These are phyloP conservation scores for Hemisphaericaspora subhashii DNA, from an alignment of 1,139 yeast genomes.

Conservation along the genomic window DNA sequence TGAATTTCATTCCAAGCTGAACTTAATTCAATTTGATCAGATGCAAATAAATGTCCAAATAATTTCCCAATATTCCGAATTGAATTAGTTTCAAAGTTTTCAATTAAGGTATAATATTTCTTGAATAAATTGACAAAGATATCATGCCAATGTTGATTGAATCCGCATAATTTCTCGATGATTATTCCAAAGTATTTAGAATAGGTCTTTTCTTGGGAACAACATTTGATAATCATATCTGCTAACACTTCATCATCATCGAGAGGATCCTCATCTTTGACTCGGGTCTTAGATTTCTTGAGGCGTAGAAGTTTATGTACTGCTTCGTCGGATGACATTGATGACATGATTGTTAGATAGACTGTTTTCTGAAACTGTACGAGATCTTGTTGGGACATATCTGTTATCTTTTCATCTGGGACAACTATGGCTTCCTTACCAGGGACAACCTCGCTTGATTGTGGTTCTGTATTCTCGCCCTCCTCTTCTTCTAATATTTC, in stretches of 20 bases:
- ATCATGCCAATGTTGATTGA: conserved; percentile 52
- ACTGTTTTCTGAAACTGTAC: conserved; percentile 70
- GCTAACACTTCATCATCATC: conserved; percentile 43
- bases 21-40: conserved; percentile 56
- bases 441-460: conserved; percentile 12
- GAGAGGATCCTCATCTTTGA: conserved; percentile 12
- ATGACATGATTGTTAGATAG: conserved; percentile 85
- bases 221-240: conserved; percentile 79
- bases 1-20: conserved; percentile 55
- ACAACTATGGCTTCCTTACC: conserved; percentile 15
- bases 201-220: conserved; percentile 86
- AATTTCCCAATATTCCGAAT: conserved; percentile 79
- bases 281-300: conserved; percentile 33
- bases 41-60: conserved; percentile 82
- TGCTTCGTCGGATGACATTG: conserved; percentile 91
- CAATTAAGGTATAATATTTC: conserved; percentile 57
- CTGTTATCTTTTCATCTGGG: conserved; percentile 30
- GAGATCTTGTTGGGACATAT: conserved; percentile 68
- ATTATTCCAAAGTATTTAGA: conserved; percentile 83
- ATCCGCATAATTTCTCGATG: conserved; percentile 61
- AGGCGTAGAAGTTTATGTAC: conserved; percentile 75
- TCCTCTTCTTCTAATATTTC: conserved; percentile 22
- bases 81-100: conserved; percentile 69
- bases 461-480: conserved; percentile 19
- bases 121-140: conserved; percentile 55